Base-by-base conservation (phyloP, 352 stramenopile genomes). In the Phytophthora tentaculata region DNA sequence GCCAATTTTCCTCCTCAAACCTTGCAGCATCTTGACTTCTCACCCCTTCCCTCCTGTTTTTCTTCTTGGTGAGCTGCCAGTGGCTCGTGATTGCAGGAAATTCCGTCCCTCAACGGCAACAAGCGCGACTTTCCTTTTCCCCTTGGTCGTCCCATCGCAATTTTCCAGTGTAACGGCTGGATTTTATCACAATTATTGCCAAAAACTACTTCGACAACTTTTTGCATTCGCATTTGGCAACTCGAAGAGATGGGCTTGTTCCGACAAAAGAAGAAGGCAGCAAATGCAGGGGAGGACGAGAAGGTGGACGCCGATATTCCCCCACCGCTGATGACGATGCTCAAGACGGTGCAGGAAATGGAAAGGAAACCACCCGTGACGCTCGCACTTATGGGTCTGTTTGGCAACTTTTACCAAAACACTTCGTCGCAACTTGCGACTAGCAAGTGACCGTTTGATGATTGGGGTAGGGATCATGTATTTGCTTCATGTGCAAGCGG, bases 361-460 rank as follows among this genome's bases (percentile, higher is more conserved):
- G 83, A 92, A 22, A 63, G 73, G 41, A 94, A 94, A 69, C 78
- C 78, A n/a, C 77, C 79, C 3, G 72, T 84, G 43, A 88, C 79
- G 32, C 57, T 88, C 8, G 65, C 16, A 9, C 63, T 88, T 14
- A 75, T 88, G 35, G 79, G 79, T 88, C 12, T 48, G 66, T 61
- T 48, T 17, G 44, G 2, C 17, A 37, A 37, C 50, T 29, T 35
- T 50, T 23, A 17, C n/a, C 35, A 43, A 37, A 37, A 43, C 35
- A 43, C 35, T 43, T 43, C 35, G 35, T 43, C 35, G 35, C 35
- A 32, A 32, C n/a, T n/a, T n/a, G n/a, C n/a, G n/a, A n/a, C n/a
- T n/a, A n/a, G n/a, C n/a, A 43, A 41, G 28, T 58, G 12, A 58
- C 32, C 28, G 50, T 57, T 66, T 24, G 29, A 9, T 43, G 29